phyloP scores from a whole-genome alignment of 108 stramenopile species.

The Fragilaria radians region DNA sequence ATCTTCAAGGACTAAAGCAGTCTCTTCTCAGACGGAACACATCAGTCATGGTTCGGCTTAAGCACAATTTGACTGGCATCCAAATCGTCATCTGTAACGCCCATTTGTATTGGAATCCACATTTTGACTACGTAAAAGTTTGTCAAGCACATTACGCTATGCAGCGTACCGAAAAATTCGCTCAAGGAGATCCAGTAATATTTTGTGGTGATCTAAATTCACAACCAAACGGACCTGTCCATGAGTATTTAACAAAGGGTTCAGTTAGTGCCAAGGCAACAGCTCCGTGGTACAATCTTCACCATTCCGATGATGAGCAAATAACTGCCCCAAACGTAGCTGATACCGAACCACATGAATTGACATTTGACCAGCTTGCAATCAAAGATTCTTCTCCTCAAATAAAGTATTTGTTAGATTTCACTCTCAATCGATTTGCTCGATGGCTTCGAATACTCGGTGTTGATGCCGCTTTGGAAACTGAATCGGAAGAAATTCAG shows the following conservation, averaged over 20 bases:
- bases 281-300: constrained; percentile 59
- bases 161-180: constrained; percentile 27
- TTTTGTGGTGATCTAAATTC: constrained; percentile 83
- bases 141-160: constrained; percentile 60
- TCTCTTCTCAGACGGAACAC: constrained; percentile 69
- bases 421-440: constrained; percentile 66
- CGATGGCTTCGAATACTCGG: constrained; percentile 85
- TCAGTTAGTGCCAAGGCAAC: constrained; percentile 59
- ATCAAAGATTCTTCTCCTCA: constrained; percentile 3
- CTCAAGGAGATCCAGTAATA: constrained; percentile 24
- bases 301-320: constrained; percentile 1
- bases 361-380: neutral
- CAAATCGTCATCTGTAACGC: constrained; percentile 51
- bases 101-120: constrained; percentile 87
- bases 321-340: neutral
- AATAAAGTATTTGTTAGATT: constrained; percentile 36
- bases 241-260: constrained; percentile 51
- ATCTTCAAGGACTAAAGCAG: constrained; percentile 44
- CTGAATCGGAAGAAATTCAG: constrained; percentile 65
- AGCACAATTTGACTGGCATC: constrained; percentile 14
- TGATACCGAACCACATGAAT: neutral
- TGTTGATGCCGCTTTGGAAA: constrained; percentile 78
- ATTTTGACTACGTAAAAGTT: constrained; percentile 79
- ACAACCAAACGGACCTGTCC: constrained; percentile 52
- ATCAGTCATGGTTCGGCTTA: constrained; percentile 51